Conservation (phyloP, 225 moss, liverwort and hornwort species). For the Neckera pumila region DNA sequence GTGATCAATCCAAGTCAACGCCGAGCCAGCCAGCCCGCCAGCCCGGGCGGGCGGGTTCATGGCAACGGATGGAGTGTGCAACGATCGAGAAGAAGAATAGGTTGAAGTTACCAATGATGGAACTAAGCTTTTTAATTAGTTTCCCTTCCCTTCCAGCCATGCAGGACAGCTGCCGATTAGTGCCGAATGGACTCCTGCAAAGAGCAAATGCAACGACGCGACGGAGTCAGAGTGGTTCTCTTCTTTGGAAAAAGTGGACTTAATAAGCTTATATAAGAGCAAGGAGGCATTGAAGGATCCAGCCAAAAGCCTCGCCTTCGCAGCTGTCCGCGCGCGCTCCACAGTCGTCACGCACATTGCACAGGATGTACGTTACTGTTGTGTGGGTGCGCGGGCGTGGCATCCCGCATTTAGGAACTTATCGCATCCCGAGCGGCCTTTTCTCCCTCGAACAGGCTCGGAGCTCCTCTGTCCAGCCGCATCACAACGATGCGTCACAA, state of each 20-base stretch:
- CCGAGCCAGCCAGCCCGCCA: not conserved
- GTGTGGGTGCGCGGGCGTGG: not conserved
- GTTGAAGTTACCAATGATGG: not conserved
- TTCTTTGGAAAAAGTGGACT: too few relatives aligned
- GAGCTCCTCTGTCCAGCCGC: not conserved
- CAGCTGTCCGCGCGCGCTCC: not conserved
- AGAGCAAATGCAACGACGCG: not conserved
- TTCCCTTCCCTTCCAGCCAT: not conserved
- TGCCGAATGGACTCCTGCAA: too few relatives aligned
- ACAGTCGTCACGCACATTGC: not conserved
- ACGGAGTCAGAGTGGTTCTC: not conserved
- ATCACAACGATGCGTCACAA: too few relatives aligned
- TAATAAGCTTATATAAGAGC: too few relatives aligned
- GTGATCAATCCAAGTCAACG: not conserved
- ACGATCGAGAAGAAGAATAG: too few relatives aligned
- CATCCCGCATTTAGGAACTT: too few relatives aligned
- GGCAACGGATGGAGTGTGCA: not conserved
- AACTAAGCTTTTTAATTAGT: not conserved
- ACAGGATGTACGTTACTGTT: not conserved
- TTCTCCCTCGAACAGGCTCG: not conserved
- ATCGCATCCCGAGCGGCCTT: not conserved
- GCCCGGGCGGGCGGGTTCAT: not conserved
- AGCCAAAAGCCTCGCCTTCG: not conserved
- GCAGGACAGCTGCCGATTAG: not conserved
- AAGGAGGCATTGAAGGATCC: not conserved